A percentile compares a stretch with the other conserved stretches of the same genome.
phyloP scores from a whole-genome alignment of 441 rosid species.

The Macaranga tanarius region DNA sequence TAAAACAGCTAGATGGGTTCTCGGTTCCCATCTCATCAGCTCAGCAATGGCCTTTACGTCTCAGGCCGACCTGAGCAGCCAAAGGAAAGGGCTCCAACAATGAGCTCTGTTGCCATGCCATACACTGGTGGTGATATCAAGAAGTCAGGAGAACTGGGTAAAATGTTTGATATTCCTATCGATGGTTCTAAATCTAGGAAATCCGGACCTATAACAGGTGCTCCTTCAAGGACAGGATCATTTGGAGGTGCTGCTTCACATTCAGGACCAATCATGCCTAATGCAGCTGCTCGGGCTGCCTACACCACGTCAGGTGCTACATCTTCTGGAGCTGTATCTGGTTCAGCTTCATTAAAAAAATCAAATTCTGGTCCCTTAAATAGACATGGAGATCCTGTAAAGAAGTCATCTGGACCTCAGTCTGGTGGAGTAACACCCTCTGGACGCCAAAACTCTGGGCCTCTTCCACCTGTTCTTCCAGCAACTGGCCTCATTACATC shows the following conservation, averaged over 20 bases:
- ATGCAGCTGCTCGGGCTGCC: conserved; percentile 62
- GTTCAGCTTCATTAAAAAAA: conserved; percentile 79
- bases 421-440: conserved; percentile 80
- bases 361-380: conserved; percentile 93
- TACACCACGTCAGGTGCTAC: conserved; percentile 63
- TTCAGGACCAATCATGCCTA: conserved; percentile 77
- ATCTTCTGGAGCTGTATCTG: conserved; percentile 53
- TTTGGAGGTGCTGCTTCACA: conserved; percentile 89
- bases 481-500: conserved; percentile 93
- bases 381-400: conserved; percentile 87
- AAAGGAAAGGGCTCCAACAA: conserved; percentile 89
- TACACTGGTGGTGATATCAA: conserved; percentile 97
- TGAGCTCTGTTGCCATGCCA: conserved; percentile 96
- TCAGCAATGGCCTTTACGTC: conserved; percentile 90
- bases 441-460: conserved; percentile 91
- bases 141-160: conserved; percentile 92
- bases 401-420: conserved; percentile 89
- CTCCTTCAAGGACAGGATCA: conserved; percentile 89
- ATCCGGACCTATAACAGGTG: conserved; percentile 88
- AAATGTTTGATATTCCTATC: conserved; percentile 85
- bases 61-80: conserved; percentile 98
- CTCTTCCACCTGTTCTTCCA: conserved; percentile 84
- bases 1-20: conserved; percentile 67
- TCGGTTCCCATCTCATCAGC: conserved; percentile 95
- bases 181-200: conserved; percentile 87